Percentiles rank a stretch among this genome's conserved stretches.
Evolutionary conservation across 1,284 basidiomycete species (phyloP).

Genomic region (Wallemia ichthyophaga): DNA sequence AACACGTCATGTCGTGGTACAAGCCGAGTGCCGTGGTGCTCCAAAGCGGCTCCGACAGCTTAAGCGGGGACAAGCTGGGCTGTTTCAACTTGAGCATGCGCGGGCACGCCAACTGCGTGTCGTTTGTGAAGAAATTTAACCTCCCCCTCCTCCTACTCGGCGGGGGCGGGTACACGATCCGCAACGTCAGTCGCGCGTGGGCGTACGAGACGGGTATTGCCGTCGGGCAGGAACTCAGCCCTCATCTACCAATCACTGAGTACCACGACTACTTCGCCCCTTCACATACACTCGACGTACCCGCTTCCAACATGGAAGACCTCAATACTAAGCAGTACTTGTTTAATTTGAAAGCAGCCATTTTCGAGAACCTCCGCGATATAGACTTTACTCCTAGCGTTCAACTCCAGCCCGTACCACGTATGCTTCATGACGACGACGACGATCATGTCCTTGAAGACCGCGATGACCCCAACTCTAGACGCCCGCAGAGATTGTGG

Average conservation of each 20-base stretch:
- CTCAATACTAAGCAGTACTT: slow-evolving; percentile 78
- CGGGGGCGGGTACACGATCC: slow-evolving; percentile 95
- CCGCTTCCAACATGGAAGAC: slow-evolving; percentile 82
- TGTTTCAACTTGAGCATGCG: slow-evolving; percentile 92
- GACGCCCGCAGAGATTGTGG: slow-evolving; percentile 20
- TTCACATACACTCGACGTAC: slow-evolving; percentile 88
- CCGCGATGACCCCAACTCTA: neutral
- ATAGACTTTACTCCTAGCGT: slow-evolving; percentile 64
- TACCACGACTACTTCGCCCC: slow-evolving; percentile 99
- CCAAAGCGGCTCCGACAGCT: slow-evolving; percentile 93
- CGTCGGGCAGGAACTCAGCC: slow-evolving; percentile 69
- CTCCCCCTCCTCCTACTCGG: slow-evolving; percentile 74
- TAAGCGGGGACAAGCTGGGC: slow-evolving; percentile 87
- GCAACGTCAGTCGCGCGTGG: slow-evolving; percentile 89
- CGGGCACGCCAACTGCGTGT: slow-evolving; percentile 87
- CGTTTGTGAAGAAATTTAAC: slow-evolving; percentile 87
- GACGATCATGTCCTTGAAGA: neutral
- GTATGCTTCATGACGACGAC: neutral
- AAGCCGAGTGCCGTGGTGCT: slow-evolving; percentile 85
- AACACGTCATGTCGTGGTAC: slow-evolving; percentile 80
- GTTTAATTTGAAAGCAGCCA: slow-evolving; percentile 67
- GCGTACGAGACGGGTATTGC: slow-evolving; percentile 93
- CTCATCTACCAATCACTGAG: slow-evolving; percentile 83
- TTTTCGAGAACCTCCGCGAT: slow-evolving; percentile 64
- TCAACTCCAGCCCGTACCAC: slow-evolving; percentile 29